Base-by-base conservation (phyloP, 345 rosid species). In the Lenwebbia sp. region DNA sequence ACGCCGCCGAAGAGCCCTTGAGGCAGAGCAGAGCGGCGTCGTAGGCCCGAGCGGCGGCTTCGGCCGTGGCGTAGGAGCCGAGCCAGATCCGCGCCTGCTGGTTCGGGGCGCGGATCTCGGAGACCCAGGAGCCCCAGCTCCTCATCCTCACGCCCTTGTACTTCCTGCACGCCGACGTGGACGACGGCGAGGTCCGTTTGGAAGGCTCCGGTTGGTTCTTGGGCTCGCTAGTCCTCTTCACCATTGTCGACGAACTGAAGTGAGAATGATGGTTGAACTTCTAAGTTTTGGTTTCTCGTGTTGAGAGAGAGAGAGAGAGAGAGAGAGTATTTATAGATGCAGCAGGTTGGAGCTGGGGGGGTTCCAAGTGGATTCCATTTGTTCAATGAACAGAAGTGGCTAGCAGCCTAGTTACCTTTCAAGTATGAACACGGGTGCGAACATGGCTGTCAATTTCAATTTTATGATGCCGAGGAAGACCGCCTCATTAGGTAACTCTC, bases 111-210 rank as follows among this genome's bases (percentile, higher is more conserved):
- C 99, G 94, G 56, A 97, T 97, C 87, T 97, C 99, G 51, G 99
- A 93, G 2, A 97, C 99, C 98, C 98, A 97, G 15, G 99, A 97
- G 0, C 99, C 99, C 99, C 99, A 97, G 41, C 95, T 97, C 88
- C 99, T 95, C 99, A 96, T 97, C 85, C 99, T 92, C 60, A 97
- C 99, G 85, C 98, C 99, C 91, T 91, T 97, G 90, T 92, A 95
- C 91, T 94, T 97, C 86, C 28, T 75, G 33, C 54, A 92, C 84
- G 89, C 94, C 84, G 62, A 44, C 52, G 33, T 33, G 54, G 70
- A n/a, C 60, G 84, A 26, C 26, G 84, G 33, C 4, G 87, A 85
- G 25, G 62, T 14, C 50, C 49, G 49, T 5, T 56, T 25, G 50
- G 47, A 0, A 47, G 78, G 52, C 58, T 47, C 78, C 47, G 44